These are phyloP conservation scores for Ophiosphaerella narmari DNA, from an alignment of 2,329 filamentous ascomycete species.

Conservation along the genomic window DNA sequence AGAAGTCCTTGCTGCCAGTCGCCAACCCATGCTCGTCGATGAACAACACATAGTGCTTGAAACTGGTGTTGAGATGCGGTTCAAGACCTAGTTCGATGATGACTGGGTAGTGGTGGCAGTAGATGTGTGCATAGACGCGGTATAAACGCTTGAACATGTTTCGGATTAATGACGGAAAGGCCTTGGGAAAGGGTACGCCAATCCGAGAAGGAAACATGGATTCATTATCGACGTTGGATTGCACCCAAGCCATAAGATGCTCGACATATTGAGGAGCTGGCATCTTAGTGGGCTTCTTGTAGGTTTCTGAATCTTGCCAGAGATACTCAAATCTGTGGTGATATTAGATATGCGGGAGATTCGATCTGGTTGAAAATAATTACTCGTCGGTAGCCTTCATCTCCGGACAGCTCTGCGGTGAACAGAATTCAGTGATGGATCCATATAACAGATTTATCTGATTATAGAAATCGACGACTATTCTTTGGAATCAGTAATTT, in stretches of 20 bases:
- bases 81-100: conserved; percentile 93
- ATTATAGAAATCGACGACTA: conserved; percentile 99
- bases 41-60: conserved; percentile 99
- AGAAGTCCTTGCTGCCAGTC: conserved; percentile 88
- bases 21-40: conserved; percentile 94
- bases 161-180: conserved; percentile 89
- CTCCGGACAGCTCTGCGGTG: conserved; percentile 92
- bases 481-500: conserved; percentile 12
- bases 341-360: conserved; percentile 6
- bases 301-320: conserved; percentile 95
- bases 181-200: conserved; percentile 89
- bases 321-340: conserved; percentile 85
- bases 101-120: conserved; percentile 97
- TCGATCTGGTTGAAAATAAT: conserved; percentile 25
- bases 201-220: conserved; percentile 92
- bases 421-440: conserved; percentile 98
- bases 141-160: conserved; percentile 99
- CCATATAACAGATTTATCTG: conserved; percentile 99
- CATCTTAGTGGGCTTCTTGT: conserved; percentile 97
- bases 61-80: conserved; percentile 96
- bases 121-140: conserved; percentile 95
- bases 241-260: conserved; percentile 96
- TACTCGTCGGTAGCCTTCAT: conserved; percentile 99
- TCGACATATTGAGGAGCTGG: conserved; percentile 96
- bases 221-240: conserved; percentile 94